A percentile compares a stretch with the other conserved stretches of the same genome.
Conservation (phyloP, 176 grass and related monocot genomes). For the Ensete ventricosum region DNA sequence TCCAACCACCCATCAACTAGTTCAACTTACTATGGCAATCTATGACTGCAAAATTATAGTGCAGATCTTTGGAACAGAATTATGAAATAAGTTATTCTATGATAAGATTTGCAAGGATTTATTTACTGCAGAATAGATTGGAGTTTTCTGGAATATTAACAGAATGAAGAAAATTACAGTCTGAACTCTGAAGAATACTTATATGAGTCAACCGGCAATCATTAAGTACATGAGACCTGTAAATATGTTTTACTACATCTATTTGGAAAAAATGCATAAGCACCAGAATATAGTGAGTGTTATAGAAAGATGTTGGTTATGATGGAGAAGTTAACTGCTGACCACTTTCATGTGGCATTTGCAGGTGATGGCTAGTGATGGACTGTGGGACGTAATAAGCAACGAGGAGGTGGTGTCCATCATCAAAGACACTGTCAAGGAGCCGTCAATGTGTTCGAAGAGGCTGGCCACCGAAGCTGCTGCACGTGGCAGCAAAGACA, state of each 20-base stretch:
- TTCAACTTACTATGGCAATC: no score
- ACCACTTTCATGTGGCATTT: not conserved
- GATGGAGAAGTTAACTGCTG: not conserved
- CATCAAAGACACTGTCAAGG: slow-evolving; percentile 91
- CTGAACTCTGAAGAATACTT: no score
- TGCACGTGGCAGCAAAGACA: slow-evolving; percentile 73
- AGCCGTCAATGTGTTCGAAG: slow-evolving; percentile 86
- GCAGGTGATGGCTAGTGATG: slow-evolving; percentile 88
- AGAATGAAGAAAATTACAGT: no score
- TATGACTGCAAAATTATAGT: no score
- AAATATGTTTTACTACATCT: not conserved
- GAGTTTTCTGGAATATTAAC: no score
- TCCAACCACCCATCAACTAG: no score
- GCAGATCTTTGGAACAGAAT: no score
- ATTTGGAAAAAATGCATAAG: not conserved
- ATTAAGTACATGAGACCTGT: no score
- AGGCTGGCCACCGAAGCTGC: slow-evolving; percentile 75
- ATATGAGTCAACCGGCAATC: no score
- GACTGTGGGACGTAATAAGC: slow-evolving; percentile 73
- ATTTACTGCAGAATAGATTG: no score
- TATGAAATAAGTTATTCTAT: no score
- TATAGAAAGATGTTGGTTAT: not conserved
- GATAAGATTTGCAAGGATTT: no score
- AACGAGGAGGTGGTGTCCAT: slow-evolving; percentile 88
- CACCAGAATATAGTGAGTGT: not conserved